Evolutionary conservation across 1,284 basidiomycete species (phyloP).

Genomic region (Cryptococcus maquisensis): DNA sequence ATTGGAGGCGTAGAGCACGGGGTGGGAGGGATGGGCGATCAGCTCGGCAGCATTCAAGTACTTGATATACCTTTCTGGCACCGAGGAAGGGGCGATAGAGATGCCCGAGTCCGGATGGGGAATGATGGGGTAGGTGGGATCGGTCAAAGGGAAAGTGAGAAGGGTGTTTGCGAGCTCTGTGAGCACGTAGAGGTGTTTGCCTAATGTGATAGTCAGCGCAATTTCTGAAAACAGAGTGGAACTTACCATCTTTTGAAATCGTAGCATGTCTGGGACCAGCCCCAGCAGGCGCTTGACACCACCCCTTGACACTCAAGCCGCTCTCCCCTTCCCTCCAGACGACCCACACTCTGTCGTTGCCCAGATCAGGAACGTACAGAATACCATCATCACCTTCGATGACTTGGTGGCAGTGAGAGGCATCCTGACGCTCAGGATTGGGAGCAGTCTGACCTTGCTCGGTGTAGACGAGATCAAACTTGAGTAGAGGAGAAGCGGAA

Average conservation of each 20-base stretch:
- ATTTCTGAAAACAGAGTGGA: neutral
- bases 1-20: constrained; percentile 44
- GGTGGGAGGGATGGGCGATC: constrained; percentile 24
- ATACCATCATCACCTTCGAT: constrained; percentile 34
- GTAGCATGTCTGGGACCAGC: constrained; percentile 43
- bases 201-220: constrained; percentile 13
- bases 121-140: constrained; percentile 18
- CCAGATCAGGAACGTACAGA: constrained; percentile 44
- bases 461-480: constrained; percentile 35
- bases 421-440: constrained; percentile 43
- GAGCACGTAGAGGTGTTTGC: constrained; percentile 42
- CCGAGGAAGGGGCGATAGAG: constrained; percentile 30
- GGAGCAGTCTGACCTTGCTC: constrained; percentile 23
- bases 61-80: constrained; percentile 24
- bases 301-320: constrained; percentile 34
- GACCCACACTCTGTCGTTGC: constrained; percentile 43
- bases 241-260: constrained; percentile 38
- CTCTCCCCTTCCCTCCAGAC: constrained; percentile 24
- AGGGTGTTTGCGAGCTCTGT: constrained; percentile 40
- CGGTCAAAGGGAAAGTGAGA: constrained; percentile 32
- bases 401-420: constrained; percentile 44
- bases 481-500: constrained; percentile 22
- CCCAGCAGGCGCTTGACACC: constrained; percentile 33
- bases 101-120: constrained; percentile 23
- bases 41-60: constrained; percentile 44